These are phyloP conservation scores for Vitis hybrid DNA, from an alignment of 177 flowering plant genomes.

Conservation along the genomic window DNA sequence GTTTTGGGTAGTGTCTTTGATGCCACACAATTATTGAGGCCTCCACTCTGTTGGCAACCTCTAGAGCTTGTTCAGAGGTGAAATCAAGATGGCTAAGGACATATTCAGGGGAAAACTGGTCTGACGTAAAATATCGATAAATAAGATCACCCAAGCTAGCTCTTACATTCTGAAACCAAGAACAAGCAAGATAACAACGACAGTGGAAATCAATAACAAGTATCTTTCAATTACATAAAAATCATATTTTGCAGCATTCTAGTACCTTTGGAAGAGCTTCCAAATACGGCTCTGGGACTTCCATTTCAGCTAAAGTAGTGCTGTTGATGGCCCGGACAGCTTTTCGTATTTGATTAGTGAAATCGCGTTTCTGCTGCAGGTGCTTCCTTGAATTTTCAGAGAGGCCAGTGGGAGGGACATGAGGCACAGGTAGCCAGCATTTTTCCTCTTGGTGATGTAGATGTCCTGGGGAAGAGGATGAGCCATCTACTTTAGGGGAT, in stretches of 20 bases:
- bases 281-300: slow-evolving; percentile 55
- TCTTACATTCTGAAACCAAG: slow-evolving; percentile 59
- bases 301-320: slow-evolving; percentile 61
- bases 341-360: slow-evolving; percentile 63
- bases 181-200: slow-evolving; percentile 1
- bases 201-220: too few relatives aligned
- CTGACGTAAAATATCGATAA: slow-evolving; percentile 55
- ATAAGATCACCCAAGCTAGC: slow-evolving; percentile 66
- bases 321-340: slow-evolving; percentile 73
- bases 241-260: neutral
- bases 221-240: too few relatives aligned
- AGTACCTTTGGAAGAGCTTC: slow-evolving; percentile 64
- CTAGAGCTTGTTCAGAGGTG: slow-evolving; percentile 72
- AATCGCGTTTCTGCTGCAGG: slow-evolving; percentile 58
- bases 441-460: slow-evolving; percentile 61
- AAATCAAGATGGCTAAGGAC: slow-evolving; percentile 64
- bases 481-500: slow-evolving; percentile 50
- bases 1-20: slow-evolving; percentile 37
- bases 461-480: slow-evolving; percentile 39
- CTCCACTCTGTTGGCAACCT: slow-evolving; percentile 65
- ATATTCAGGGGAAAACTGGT: slow-evolving; percentile 68
- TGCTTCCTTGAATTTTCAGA: slow-evolving; percentile 49
- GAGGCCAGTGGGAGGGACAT: slow-evolving; percentile 59
- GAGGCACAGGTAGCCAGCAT: slow-evolving; percentile 80
- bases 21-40: slow-evolving; percentile 56